phyloP scores from a whole-genome alignment of 305 asterid genomes.

The Solanum aculeatissimum region DNA sequence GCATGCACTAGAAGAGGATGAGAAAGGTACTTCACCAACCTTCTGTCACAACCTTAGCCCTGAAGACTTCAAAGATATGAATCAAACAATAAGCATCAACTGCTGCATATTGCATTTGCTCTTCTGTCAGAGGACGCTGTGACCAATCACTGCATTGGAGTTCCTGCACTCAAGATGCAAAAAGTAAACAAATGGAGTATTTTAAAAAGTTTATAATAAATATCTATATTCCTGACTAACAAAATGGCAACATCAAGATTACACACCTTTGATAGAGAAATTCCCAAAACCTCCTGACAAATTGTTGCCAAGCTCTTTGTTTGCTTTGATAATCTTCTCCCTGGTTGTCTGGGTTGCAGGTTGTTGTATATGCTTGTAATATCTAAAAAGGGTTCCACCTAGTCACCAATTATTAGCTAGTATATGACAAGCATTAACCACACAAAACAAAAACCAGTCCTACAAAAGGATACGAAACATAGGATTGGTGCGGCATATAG shows the following conservation, averaged over 20 bases:
- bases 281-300: slow-evolving; percentile 69
- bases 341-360: slow-evolving; percentile 47
- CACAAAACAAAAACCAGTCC: background rate
- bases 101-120: slow-evolving; percentile 84
- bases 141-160: slow-evolving; percentile 99
- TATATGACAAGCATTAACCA: background rate
- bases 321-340: slow-evolving; percentile 48
- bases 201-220: background rate
- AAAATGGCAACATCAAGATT: background rate
- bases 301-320: slow-evolving; percentile 75
- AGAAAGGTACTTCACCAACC: slow-evolving; percentile 25
- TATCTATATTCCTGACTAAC: background rate
- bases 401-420: slow-evolving; percentile 7
- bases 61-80: slow-evolving; percentile 56
- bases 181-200: background rate
- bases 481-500: background rate
- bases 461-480: background rate
- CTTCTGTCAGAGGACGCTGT: slow-evolving; percentile 70
- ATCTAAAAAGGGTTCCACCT: slow-evolving; percentile 89
- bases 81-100: slow-evolving; percentile 77
- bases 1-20: background rate
- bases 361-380: slow-evolving; percentile 48
- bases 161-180: slow-evolving; percentile 35
- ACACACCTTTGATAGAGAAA: slow-evolving; percentile 66
- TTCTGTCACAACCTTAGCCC: slow-evolving; percentile 45